phyloP scores from a whole-genome alignment of 768 basidiomycete genomes.

The Mycena olivaceomarginata region DNA sequence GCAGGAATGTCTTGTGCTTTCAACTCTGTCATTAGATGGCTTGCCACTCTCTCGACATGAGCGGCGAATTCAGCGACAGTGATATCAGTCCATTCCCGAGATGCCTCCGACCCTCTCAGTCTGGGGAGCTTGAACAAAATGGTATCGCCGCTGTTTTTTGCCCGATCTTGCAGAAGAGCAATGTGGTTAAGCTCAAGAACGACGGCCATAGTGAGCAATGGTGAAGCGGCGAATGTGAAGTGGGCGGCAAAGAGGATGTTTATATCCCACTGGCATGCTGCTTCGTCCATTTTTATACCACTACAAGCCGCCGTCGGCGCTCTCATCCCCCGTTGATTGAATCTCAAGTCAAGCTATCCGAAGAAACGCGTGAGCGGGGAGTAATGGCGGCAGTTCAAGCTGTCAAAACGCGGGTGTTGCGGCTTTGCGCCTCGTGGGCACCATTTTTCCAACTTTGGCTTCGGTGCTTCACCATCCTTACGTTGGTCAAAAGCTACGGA shows the following conservation, averaged over 20 bases:
- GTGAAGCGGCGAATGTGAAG: conserved; percentile 21
- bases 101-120: conserved; percentile 7
- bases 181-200: conserved; percentile 22
- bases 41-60: conserved; percentile 25
- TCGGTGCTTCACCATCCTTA: not conserved
- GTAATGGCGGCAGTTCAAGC: not conserved
- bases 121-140: conserved; percentile 21
- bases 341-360: no score
- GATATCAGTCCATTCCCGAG: conserved; percentile 30
- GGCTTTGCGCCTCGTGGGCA: no score
- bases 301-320: conserved; percentile 9
- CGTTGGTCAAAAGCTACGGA: not conserved
- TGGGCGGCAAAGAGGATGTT: no score
- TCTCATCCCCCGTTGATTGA: not conserved
- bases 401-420: not conserved
- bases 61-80: conserved; percentile 25
- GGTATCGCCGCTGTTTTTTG: conserved; percentile 19
- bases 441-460: not conserved
- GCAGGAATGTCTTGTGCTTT: conserved; percentile 14
- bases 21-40: conserved; percentile 14
- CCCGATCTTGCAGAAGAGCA: conserved; percentile 26
- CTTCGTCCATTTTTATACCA: conserved; percentile 12
- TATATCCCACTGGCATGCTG: not conserved
- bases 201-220: conserved; percentile 15
- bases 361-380: no score